Evolutionary conservation across 2,329 filamentous ascomycete genomes (phyloP).

Genomic region (Ascosphaera aggregata): DNA sequence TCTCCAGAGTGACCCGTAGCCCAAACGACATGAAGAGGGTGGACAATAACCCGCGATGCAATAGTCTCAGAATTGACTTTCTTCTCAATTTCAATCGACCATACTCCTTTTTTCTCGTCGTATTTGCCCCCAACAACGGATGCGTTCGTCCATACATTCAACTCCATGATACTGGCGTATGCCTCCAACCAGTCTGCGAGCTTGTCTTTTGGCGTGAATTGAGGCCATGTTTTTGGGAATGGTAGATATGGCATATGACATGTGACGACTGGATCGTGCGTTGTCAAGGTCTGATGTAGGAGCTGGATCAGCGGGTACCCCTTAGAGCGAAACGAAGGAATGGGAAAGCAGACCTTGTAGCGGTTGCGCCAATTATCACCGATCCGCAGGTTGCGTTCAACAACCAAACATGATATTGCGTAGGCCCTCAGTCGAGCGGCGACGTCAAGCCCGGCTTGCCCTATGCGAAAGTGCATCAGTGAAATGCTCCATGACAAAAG

Average conservation of each 20-base stretch:
- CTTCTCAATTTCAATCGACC: constrained; percentile 15
- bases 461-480: constrained; percentile 7
- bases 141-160: constrained; percentile 23
- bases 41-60: constrained; percentile 8
- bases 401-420: constrained; percentile 18
- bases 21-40: constrained; percentile 24
- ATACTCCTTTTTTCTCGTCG: constrained; percentile 15
- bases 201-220: constrained; percentile 24
- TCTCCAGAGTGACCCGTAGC: constrained; percentile 24
- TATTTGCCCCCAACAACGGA: constrained; percentile 18
- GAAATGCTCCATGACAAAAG: background rate
- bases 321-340: background rate
- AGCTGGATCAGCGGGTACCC: background rate
- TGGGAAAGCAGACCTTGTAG: constrained; percentile 15
- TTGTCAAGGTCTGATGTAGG: constrained; percentile 14
- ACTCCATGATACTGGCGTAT: constrained; percentile 25
- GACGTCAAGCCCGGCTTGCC: constrained; percentile 20
- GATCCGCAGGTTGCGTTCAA: constrained; percentile 23
- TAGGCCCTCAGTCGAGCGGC: constrained; percentile 20
- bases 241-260: constrained; percentile 17
- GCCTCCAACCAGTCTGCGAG: constrained; percentile 26
- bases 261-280: constrained; percentile 19
- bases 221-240: constrained; percentile 20
- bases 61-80: constrained; percentile 10
- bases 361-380: constrained; percentile 28